Conservation (phyloP, 352 stramenopile genomes). For the Phytophthora litchii region DNA sequence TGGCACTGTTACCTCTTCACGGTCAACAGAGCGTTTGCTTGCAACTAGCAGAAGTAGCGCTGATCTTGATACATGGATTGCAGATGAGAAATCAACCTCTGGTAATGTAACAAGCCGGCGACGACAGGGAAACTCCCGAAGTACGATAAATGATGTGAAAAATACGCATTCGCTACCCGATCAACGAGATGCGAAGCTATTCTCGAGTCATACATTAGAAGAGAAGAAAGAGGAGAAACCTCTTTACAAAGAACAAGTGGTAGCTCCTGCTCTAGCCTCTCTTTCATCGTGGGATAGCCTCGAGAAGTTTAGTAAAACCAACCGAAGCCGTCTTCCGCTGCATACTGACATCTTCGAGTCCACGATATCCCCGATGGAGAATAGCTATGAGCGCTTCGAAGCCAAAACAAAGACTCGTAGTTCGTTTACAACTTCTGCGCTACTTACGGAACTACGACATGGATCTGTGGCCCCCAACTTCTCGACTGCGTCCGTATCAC, state of each 20-base stretch:
- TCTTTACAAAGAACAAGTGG: neutral
- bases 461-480: slow-evolving; percentile 1
- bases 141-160: neutral
- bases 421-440: slow-evolving; percentile 24
- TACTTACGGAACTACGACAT: slow-evolving; percentile 30
- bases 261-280: slow-evolving; percentile 13
- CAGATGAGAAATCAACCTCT: slow-evolving; percentile 23
- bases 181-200: slow-evolving; percentile 14
- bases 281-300: slow-evolving; percentile 68
- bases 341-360: slow-evolving; percentile 13
- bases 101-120: slow-evolving; percentile 25
- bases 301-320: slow-evolving; percentile 85
- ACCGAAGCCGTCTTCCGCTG: slow-evolving; percentile 52
- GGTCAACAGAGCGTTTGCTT: slow-evolving; percentile 9
- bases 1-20: neutral
- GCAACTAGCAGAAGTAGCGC: slow-evolving; percentile 7
- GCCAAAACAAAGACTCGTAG: slow-evolving; percentile 8
- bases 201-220: neutral
- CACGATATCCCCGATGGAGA: neutral
- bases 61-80: slow-evolving; percentile 12
- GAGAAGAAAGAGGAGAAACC: slow-evolving; percentile 5
- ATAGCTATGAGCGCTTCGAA: neutral
- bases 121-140: slow-evolving; percentile 22
- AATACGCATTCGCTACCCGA: neutral
- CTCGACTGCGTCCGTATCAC: neutral